Evolutionary conservation across 2,329 filamentous ascomycete genomes (phyloP).

Genomic region (Fusarium sp.): DNA sequence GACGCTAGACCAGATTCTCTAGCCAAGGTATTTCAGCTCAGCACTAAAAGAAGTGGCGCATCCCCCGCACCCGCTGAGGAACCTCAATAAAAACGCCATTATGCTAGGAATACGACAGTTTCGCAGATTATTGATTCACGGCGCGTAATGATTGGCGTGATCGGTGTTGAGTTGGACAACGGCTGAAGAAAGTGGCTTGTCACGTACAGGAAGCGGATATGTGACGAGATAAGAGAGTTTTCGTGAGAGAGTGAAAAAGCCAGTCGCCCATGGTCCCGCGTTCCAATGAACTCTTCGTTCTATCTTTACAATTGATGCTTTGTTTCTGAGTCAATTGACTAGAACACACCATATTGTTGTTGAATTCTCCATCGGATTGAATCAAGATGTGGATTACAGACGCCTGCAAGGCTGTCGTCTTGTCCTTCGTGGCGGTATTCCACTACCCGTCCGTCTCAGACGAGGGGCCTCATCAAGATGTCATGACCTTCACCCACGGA

Average conservation of each 20-base stretch:
- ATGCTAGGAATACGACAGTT: not conserved
- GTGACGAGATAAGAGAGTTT: not conserved
- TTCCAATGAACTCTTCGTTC: not conserved
- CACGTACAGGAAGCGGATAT: not conserved
- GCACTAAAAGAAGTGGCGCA: not conserved
- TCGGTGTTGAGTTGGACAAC: not conserved
- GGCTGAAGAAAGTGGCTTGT: not conserved
- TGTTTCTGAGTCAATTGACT: not conserved
- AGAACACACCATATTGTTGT: not conserved
- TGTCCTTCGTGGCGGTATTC: slow-evolving; percentile 2
- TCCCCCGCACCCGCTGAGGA: not conserved
- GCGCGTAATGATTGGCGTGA: not conserved
- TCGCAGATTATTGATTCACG: not conserved
- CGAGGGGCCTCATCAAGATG: not conserved
- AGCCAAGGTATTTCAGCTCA: slow-evolving; percentile 1
- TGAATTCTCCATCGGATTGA: accelerated
- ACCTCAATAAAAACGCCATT: not conserved
- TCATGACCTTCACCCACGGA: not conserved
- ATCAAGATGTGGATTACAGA: slow-evolving; percentile 7
- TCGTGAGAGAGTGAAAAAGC: not conserved
- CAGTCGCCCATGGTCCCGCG: not conserved
- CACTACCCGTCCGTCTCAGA: not conserved
- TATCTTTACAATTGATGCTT: not conserved
- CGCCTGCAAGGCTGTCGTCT: not conserved
- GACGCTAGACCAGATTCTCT: not conserved